Conservation (phyloP, 139 green algal genomes). For the Coelastrella sp. region DNA sequence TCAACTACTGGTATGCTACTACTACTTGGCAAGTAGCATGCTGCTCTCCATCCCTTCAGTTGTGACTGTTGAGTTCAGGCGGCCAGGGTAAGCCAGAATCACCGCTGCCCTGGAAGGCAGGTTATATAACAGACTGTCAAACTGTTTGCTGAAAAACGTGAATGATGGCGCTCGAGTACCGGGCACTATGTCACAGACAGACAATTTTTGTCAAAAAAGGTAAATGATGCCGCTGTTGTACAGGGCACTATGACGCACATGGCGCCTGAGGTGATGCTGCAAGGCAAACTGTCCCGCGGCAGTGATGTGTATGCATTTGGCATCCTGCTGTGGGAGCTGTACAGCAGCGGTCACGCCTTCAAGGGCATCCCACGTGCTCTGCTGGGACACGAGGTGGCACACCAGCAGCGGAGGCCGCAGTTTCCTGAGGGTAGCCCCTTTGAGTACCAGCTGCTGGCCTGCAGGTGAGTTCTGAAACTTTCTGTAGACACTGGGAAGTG, state of each 20-base stretch:
- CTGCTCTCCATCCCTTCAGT: not conserved
- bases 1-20: too few species aligned
- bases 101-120: not conserved
- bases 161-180: not conserved
- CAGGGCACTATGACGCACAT: slow-evolving; percentile 45
- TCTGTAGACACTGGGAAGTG: too few species aligned
- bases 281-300: slow-evolving; percentile 49
- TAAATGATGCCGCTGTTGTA: slow-evolving; percentile 1
- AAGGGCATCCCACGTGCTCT: slow-evolving; percentile 47
- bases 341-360: slow-evolving; percentile 35
- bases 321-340: slow-evolving; percentile 61
- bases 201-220: too few species aligned
- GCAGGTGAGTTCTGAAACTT: slow-evolving; percentile 6
- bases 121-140: too few species aligned
- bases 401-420: slow-evolving; percentile 30
- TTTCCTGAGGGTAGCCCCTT: slow-evolving; percentile 53
- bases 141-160: too few species aligned
- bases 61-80: not conserved
- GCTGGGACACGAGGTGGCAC: slow-evolving; percentile 44
- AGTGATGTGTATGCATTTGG: slow-evolving; percentile 64
- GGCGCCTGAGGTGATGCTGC: slow-evolving; percentile 53
- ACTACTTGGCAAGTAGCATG: too few species aligned
- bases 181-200: slow-evolving; percentile 41
- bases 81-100: not conserved
- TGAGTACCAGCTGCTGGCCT: slow-evolving; percentile 62